These are phyloP conservation scores for Physocladia obscura DNA, from an alignment of 192 early-diverging fungal species.

Conservation along the genomic window DNA sequence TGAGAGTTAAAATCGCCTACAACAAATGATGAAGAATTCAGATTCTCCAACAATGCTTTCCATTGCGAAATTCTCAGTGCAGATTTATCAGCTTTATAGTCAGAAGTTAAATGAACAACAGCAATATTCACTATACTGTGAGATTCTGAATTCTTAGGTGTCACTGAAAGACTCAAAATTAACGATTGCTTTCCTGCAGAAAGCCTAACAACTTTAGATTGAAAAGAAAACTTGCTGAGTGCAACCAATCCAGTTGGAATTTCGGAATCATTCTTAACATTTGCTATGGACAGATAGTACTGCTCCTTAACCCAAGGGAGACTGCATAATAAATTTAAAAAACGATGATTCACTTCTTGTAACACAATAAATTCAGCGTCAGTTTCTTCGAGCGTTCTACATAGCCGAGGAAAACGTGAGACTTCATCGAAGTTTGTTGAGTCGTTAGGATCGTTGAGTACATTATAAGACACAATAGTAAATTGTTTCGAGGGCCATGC, in stretches of 20 bases:
- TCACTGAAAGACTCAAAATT: neutral
- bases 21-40: neutral
- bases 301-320: neutral
- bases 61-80: neutral
- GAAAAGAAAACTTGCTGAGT: neutral
- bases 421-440: neutral
- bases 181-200: neutral
- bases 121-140: neutral
- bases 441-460: neutral
- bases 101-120: constrained; percentile 17
- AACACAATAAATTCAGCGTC: constrained; percentile 18
- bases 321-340: neutral
- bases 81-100: constrained; percentile 10
- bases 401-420: neutral
- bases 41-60: neutral
- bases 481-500: neutral
- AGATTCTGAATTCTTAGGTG: neutral
- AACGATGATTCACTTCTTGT: constrained; percentile 5
- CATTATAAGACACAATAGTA: constrained; percentile 8
- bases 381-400: neutral
- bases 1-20: constrained; percentile 22
- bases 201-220: neutral
- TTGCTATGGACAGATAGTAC: neutral
- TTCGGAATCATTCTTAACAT: neutral
- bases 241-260: neutral